phyloP scores from a whole-genome alignment of 306 rosid species.

The Dryas alaskensis region DNA sequence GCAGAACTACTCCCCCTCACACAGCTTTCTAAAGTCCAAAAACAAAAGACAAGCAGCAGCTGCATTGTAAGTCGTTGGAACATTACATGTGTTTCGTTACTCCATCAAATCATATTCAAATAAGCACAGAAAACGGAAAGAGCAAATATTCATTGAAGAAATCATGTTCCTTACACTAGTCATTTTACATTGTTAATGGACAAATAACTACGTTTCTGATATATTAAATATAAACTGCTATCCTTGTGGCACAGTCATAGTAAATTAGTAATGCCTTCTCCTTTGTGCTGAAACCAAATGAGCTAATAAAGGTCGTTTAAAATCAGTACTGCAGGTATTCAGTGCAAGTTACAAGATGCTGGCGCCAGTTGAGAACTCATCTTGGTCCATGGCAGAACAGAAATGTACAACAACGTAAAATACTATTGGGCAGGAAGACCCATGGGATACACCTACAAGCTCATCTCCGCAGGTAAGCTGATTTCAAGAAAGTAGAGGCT shows the following conservation, averaged over 20 bases:
- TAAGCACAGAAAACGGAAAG: neutral
- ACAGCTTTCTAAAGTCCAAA: no score
- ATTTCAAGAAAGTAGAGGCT: constrained; percentile 90
- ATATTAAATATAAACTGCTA: constrained; percentile 3
- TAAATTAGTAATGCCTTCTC: neutral
- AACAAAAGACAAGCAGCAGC: no score
- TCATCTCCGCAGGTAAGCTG: constrained; percentile 82
- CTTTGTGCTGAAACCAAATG: neutral
- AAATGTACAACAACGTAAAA: constrained; percentile 26
- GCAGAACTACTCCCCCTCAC: no score
- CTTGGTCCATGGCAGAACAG: neutral
- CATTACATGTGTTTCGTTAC: no score
- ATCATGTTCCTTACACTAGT: constrained; percentile 4
- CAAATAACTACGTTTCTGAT: constrained; percentile 4
- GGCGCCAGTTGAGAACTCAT: neutral
- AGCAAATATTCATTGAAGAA: neutral
- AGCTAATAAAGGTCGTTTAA: neutral
- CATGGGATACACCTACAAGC: constrained; percentile 48
- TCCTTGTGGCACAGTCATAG: neutral
- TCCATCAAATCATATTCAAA: neutral
- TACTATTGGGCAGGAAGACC: neutral
- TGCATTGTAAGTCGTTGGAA: no score
- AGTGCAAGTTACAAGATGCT: neutral
- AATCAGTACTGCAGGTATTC: neutral
- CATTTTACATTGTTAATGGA: neutral